A percentile compares a stretch with the other conserved stretches of the same genome.
Evolutionary conservation across 768 basidiomycete genomes (phyloP).

Genomic region (Hericium erinaceus): DNA sequence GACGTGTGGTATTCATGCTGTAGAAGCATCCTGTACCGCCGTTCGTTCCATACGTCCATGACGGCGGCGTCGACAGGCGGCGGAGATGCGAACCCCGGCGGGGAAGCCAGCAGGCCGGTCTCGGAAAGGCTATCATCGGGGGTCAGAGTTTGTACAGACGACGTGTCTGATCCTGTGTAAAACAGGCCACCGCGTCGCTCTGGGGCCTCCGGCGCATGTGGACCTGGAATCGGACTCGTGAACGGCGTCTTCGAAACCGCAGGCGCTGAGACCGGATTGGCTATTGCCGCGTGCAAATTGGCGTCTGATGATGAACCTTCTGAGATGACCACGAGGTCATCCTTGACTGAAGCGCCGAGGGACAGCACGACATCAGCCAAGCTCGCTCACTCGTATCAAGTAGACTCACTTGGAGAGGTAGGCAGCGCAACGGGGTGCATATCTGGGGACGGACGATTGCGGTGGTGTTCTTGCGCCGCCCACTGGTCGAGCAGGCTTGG

Average conservation of each 20-base stretch:
- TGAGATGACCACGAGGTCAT: not conserved
- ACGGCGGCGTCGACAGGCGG: constrained; percentile 28
- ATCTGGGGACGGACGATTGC: constrained; percentile 18
- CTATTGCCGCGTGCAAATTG: too few relatives aligned
- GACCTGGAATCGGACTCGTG: not conserved
- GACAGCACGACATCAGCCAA: too few relatives aligned
- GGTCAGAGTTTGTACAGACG: constrained; percentile 1
- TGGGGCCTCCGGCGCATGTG: not conserved
- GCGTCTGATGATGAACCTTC: too few relatives aligned
- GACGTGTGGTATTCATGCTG: constrained; percentile 63
- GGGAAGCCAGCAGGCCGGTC: not conserved
- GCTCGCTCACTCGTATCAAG: not conserved
- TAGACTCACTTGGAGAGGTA: constrained; percentile 10
- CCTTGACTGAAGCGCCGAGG: not conserved
- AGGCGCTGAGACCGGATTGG: too few relatives aligned
- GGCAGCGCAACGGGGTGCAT: constrained; percentile 18
- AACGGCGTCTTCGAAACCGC: too few relatives aligned
- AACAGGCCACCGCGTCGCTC: not conserved
- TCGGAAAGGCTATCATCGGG: constrained; percentile 2
- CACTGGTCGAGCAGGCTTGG: constrained; percentile 16
- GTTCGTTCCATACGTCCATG: constrained; percentile 46
- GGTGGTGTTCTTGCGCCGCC: constrained; percentile 2
- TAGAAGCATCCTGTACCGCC: constrained; percentile 56
- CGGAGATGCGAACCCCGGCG: constrained; percentile 30
- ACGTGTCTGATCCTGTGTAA: not conserved